These are phyloP conservation scores for Stentor roeselii DNA, from an alignment of 73 alveolate genomes.

Conservation along the genomic window DNA sequence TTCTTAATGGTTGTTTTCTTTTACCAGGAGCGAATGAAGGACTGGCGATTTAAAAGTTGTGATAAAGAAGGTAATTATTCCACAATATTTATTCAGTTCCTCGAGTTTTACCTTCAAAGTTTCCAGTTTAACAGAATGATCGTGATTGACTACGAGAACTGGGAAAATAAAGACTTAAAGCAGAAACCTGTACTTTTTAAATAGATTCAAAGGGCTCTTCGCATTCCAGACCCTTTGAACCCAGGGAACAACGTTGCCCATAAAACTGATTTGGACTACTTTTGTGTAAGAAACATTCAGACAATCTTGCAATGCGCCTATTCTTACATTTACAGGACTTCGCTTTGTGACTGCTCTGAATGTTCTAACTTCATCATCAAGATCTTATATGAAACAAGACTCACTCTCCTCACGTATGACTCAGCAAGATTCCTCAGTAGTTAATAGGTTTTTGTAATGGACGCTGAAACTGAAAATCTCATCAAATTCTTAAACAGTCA, in stretches of 20 bases:
- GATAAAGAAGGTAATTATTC: not conserved
- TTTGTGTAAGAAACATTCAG: not conserved
- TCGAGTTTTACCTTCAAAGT: not conserved
- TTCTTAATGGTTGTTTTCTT: conserved; percentile 30
- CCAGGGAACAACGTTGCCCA: not conserved
- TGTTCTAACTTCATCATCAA: not conserved
- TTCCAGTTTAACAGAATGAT: not conserved
- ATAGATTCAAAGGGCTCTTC: not conserved
- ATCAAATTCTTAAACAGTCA: conserved; percentile 31
- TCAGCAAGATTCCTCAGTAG: not conserved
- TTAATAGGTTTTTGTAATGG: conserved; percentile 32
- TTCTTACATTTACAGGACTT: not conserved
- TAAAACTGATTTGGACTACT: not conserved
- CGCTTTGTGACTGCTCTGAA: not conserved
- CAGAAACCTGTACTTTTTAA: not conserved
- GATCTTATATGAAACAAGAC: not conserved
- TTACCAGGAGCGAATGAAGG: conserved; percentile 1
- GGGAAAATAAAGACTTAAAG: not conserved
- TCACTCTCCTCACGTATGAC: not conserved
- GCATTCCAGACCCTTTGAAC: conserved; percentile 5
- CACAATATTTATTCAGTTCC: not conserved
- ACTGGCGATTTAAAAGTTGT: not conserved
- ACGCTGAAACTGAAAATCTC: conserved; percentile 31
- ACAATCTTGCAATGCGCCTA: not conserved
- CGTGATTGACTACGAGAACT: not conserved